Conservation (phyloP, 75 land plant species). For the Adiantum capillusveneris region DNA sequence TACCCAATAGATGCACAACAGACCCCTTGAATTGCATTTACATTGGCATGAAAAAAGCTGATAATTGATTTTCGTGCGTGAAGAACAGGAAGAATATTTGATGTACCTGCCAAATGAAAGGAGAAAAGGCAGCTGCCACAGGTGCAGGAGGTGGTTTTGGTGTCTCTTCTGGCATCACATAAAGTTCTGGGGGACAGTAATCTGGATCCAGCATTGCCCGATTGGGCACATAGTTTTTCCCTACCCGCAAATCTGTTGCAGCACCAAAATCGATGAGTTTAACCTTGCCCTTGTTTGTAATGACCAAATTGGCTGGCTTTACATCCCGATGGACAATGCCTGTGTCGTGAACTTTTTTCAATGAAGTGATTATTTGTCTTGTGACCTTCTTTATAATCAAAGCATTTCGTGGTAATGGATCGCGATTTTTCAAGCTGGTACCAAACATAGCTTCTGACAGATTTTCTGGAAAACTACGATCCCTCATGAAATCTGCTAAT, state of each 20-base stretch:
- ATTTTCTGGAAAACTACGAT: slow-evolving; percentile 73
- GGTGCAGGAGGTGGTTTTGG: slow-evolving; percentile 93
- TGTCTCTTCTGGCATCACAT: slow-evolving; percentile 94
- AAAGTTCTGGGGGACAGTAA: slow-evolving; percentile 94
- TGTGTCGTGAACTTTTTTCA: slow-evolving; percentile 82
- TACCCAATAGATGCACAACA: too few relatives aligned
- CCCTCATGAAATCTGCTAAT: slow-evolving; percentile 87
- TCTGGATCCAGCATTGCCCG: slow-evolving; percentile 94
- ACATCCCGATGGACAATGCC: slow-evolving; percentile 98
- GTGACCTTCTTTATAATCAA: slow-evolving; percentile 85
- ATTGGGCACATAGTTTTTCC: slow-evolving; percentile 87
- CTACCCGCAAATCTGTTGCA: slow-evolving; percentile 96
- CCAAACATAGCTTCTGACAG: slow-evolving; percentile 78
- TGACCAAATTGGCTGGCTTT: slow-evolving; percentile 92
- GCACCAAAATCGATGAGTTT: slow-evolving; percentile 99
- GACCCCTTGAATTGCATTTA: too few relatives aligned
- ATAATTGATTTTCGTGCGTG: too few relatives aligned
- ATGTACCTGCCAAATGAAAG: slow-evolving; percentile 89
- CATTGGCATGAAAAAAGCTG: too few relatives aligned
- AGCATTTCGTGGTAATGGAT: slow-evolving; percentile 51
- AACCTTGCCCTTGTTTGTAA: slow-evolving; percentile 78
- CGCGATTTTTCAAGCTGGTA: slow-evolving; percentile 50
- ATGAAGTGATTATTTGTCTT: slow-evolving; percentile 79
- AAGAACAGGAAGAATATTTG: not conserved
- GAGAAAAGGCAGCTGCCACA: slow-evolving; percentile 90